phyloP scores from a whole-genome alignment of 371 early-diverging fungal genomes.

The Vairimorpha apis region DNA sequence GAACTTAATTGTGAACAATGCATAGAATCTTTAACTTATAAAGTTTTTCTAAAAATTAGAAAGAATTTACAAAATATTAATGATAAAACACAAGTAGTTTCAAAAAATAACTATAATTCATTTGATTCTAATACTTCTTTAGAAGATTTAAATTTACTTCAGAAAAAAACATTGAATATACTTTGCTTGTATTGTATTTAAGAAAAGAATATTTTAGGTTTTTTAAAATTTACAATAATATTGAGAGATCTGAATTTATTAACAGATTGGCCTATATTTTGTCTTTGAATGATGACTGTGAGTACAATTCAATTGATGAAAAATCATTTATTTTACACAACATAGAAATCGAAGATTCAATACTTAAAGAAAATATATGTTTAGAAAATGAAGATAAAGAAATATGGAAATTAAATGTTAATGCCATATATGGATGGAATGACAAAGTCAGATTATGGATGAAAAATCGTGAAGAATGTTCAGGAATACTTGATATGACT shows the following conservation, averaged over 20 bases:
- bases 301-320: not conserved
- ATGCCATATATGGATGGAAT: slow-evolving; percentile 21
- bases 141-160: not conserved
- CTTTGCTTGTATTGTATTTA: slow-evolving; percentile 35
- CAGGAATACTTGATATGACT: slow-evolving; percentile 45
- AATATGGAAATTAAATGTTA: slow-evolving; percentile 13
- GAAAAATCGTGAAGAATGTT: slow-evolving; percentile 26
- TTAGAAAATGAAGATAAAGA: slow-evolving; percentile 11
- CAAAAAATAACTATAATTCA: not conserved
- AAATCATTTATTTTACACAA: not conserved
- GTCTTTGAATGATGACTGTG: slow-evolving; percentile 24
- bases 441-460: slow-evolving; percentile 47
- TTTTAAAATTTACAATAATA: slow-evolving; percentile 36
- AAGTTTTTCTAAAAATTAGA: slow-evolving; percentile 26
- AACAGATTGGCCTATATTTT: slow-evolving; percentile 40
- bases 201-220: slow-evolving; percentile 52
- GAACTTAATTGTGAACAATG: slow-evolving; percentile 57
- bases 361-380: not conserved
- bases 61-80: not conserved
- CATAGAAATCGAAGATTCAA: not conserved
- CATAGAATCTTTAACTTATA: slow-evolving; percentile 52
- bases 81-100: not conserved
- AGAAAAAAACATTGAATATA: not conserved
- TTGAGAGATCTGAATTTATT: not conserved
- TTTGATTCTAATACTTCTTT: not conserved